Evolutionary conservation across 768 basidiomycete genomes (phyloP).

Genomic region (Tulasnella sp.): DNA sequence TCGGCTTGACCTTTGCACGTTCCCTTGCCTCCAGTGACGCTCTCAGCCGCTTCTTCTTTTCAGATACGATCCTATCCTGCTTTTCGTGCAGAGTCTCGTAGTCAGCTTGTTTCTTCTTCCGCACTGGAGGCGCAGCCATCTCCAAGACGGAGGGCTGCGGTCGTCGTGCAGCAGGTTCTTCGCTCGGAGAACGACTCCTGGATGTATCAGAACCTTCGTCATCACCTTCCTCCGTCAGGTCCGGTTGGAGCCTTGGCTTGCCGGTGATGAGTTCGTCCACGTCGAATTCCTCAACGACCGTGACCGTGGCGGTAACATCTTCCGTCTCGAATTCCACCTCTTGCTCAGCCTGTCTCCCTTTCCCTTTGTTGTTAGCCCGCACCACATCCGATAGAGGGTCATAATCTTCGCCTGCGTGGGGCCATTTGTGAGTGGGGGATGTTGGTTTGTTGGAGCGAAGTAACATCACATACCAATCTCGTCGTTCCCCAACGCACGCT

Average conservation of each 20-base stretch:
- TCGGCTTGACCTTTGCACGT: not conserved
- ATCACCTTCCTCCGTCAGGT: not conserved
- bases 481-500: slow-evolving; percentile 43
- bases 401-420: not conserved
- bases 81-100: slow-evolving; percentile 25
- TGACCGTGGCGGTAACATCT: slow-evolving; percentile 79
- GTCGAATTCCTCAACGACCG: slow-evolving; percentile 88
- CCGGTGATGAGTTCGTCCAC: slow-evolving; percentile 41
- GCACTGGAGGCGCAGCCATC: not conserved
- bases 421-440: not conserved
- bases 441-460: not conserved
- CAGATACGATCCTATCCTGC: not conserved
- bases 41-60: not conserved
- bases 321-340: slow-evolving; percentile 70
- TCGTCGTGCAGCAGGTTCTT: not conserved
- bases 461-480: not conserved
- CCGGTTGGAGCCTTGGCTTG: not conserved
- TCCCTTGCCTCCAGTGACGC: not conserved
- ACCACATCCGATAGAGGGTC: slow-evolving; percentile 15
- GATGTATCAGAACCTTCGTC: not conserved
- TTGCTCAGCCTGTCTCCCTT: slow-evolving; percentile 38
- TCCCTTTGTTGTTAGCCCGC: not conserved
- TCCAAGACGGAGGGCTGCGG: not conserved
- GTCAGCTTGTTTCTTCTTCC: slow-evolving; percentile 23
- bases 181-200: not conserved